Conservation (phyloP, 495 filamentous ascomycete genomes). For the Trypethelium eluteriae region DNA sequence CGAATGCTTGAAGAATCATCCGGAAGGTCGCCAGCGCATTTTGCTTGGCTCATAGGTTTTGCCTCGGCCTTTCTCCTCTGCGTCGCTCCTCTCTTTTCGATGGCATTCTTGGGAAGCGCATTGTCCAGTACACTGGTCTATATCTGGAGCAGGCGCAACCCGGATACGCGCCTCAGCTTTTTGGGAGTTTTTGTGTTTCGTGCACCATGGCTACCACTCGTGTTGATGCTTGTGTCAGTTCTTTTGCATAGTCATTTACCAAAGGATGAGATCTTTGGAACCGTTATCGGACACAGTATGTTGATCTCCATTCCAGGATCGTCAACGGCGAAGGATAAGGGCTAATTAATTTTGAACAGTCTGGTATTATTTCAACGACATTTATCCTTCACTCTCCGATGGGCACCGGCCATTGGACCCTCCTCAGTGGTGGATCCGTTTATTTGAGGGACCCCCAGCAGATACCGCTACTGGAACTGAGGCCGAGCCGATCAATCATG, state of each 20-base stretch:
- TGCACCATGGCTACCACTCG: conserved; percentile 93
- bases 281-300: conserved; percentile 76
- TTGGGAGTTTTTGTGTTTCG: conserved; percentile 83
- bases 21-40: conserved; percentile 80
- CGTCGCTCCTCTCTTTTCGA: conserved; percentile 74
- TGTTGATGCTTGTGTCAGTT: conserved; percentile 82
- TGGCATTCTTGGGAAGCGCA: conserved; percentile 87
- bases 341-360: conserved; percentile 39
- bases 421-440: conserved; percentile 78
- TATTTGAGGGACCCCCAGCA: conserved; percentile 56
- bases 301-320: conserved; percentile 9
- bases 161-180: conserved; percentile 83
- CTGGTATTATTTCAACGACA: conserved; percentile 97
- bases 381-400: conserved; percentile 83
- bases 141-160: conserved; percentile 94
- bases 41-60: conserved; percentile 88
- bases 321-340: not conserved
- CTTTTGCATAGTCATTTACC: conserved; percentile 78
- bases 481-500: conserved; percentile 21
- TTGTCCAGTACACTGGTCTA: conserved; percentile 90
- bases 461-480: conserved; percentile 18
- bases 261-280: conserved; percentile 92
- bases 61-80: conserved; percentile 65
- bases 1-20: conserved; percentile 91
- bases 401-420: conserved; percentile 84